These are phyloP conservation scores for Pichia terricola DNA, from an alignment of 1,139 yeast genomes.

Conservation along the genomic window DNA sequence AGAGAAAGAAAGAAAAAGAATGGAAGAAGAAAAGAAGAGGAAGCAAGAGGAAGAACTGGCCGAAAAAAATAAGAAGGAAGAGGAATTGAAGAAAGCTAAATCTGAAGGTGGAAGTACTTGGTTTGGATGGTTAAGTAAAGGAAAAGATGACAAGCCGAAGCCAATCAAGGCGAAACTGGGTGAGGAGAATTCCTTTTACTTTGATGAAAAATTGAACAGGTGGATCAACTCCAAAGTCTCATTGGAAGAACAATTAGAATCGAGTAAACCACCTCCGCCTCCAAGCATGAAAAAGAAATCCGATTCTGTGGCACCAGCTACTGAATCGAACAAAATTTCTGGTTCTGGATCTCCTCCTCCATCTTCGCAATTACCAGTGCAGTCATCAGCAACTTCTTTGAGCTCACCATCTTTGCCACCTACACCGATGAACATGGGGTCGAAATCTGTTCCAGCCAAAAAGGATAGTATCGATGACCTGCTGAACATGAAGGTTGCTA, in stretches of 20 bases:
- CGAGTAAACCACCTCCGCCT: slow-evolving; percentile 15
- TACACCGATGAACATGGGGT: not conserved
- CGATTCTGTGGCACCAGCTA: not conserved
- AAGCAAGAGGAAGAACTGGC: slow-evolving; percentile 12
- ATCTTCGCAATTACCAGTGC: not conserved
- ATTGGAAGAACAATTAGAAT: slow-evolving; percentile 49
- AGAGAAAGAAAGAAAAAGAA: slow-evolving; percentile 11
- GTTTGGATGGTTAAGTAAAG: slow-evolving; percentile 40
- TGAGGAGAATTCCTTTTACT: slow-evolving; percentile 62
- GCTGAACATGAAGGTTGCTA: slow-evolving; percentile 39
- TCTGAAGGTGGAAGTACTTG: slow-evolving; percentile 23
- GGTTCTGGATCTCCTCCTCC: slow-evolving; percentile 5
- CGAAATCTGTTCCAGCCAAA: slow-evolving; percentile 6
- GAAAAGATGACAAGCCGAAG: slow-evolving; percentile 45
- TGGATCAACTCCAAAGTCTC: slow-evolving; percentile 77
- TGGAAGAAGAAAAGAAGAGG: slow-evolving; percentile 14
- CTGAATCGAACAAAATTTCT: not conserved
- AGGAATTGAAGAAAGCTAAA: not conserved
- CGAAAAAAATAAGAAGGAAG: slow-evolving; percentile 6
- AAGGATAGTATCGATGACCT: slow-evolving; percentile 53
- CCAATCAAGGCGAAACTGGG: slow-evolving; percentile 87
- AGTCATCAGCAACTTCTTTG: no score
- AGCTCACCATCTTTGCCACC: not conserved
- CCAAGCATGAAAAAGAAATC: slow-evolving; percentile 15
- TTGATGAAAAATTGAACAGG: slow-evolving; percentile 74